Evolutionary conservation across 306 rosid genomes (phyloP).

Genomic region (Lathyrus sativus): DNA sequence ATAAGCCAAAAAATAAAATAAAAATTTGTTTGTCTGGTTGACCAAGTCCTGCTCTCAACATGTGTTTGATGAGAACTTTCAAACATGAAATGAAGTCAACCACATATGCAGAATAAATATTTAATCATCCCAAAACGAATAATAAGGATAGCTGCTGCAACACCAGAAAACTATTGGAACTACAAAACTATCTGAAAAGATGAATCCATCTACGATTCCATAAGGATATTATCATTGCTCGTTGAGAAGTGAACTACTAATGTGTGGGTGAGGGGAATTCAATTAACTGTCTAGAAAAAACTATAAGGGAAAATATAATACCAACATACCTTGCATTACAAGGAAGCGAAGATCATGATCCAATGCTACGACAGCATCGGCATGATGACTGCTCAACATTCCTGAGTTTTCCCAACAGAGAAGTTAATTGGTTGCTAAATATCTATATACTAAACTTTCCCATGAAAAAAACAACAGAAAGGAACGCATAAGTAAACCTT

Average conservation of each 20-base stretch:
- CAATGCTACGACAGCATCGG: slow-evolving; percentile 52
- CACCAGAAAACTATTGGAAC: slow-evolving; percentile 10
- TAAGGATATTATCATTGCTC: not conserved
- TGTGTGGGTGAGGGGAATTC: not conserved
- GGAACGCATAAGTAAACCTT: slow-evolving; percentile 47
- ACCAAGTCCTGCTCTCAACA: not conserved
- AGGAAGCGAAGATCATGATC: slow-evolving; percentile 56
- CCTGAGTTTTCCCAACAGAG: slow-evolving; percentile 32
- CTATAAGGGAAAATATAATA: not conserved
- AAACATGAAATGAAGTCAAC: slow-evolving; percentile 11
- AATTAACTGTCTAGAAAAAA: not conserved
- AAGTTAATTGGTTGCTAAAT: slow-evolving; percentile 34
- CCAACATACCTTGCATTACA: slow-evolving; percentile 69
- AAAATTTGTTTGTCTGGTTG: not conserved
- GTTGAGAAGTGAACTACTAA: not conserved
- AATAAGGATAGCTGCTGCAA: slow-evolving; percentile 6
- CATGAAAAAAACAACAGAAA: slow-evolving; percentile 18
- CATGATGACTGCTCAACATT: slow-evolving; percentile 38
- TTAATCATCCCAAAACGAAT: slow-evolving; percentile 1
- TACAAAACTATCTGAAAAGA: not conserved
- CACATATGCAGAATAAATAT: not conserved
- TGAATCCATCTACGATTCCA: not conserved
- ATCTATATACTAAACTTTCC: slow-evolving; percentile 21
- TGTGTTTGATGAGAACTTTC: not conserved
- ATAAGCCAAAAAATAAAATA: not conserved